Conservation (phyloP, 140 eudicot genomes). For the Cichorium intybus region DNA sequence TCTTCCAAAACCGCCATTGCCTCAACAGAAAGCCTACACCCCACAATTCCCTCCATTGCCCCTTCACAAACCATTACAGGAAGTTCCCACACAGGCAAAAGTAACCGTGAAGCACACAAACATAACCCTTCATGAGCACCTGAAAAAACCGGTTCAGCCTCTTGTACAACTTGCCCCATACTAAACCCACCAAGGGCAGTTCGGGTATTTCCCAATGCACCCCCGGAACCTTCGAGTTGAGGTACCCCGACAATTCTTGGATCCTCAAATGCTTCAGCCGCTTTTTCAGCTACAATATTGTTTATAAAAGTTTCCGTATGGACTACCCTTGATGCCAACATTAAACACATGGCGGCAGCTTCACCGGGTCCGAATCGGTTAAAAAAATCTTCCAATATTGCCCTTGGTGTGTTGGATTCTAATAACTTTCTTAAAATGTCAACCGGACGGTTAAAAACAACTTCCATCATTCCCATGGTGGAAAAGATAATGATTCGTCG, state of each 20-base stretch:
- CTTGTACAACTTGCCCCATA: constrained; percentile 99
- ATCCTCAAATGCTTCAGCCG: constrained; percentile 99
- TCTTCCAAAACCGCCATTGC: constrained; percentile 95
- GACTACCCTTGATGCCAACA: constrained; percentile 79
- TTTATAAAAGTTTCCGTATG: constrained; percentile 61
- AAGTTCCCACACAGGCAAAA: constrained; percentile 91
- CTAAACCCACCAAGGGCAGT: constrained; percentile 90
- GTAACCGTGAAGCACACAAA: constrained; percentile 88
- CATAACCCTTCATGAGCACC: constrained; percentile 97
- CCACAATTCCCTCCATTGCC: constrained; percentile 52
- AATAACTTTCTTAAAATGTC: constrained; percentile 82
- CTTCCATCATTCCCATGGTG: constrained; percentile 99
- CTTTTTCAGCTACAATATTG: constrained; percentile 89
- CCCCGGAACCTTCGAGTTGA: constrained; percentile 85
- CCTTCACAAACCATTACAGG: constrained; percentile 76
- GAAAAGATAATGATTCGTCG: constrained; percentile 75
- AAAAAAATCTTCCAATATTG: constrained; percentile 86
- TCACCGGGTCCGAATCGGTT: constrained; percentile 95
- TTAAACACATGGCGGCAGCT: constrained; percentile 97
- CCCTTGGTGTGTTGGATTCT: constrained; percentile 86
- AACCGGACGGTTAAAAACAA: constrained; percentile 87
- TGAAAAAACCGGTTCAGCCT: constrained; percentile 93
- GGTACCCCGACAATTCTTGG: constrained; percentile 94
- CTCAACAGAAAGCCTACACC: constrained; percentile 71
- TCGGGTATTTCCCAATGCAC: constrained; percentile 77